phyloP scores from a whole-genome alignment of 257 asterid species.

The Euphrasia confusa region DNA sequence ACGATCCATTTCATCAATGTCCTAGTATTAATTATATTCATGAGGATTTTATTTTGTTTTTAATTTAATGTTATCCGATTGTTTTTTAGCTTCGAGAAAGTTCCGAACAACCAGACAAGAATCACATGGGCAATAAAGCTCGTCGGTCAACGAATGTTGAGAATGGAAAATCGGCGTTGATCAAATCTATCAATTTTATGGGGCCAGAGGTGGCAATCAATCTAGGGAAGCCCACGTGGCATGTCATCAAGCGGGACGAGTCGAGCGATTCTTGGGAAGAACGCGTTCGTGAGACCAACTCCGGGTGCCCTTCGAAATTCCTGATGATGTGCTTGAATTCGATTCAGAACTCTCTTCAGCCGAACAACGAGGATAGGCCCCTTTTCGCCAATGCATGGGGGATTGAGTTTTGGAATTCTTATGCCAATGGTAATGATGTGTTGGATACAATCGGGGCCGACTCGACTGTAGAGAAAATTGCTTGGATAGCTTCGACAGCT shows the following conservation, averaged over 20 bases:
- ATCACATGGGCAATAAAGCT: constrained; percentile 23
- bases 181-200: constrained; percentile 22
- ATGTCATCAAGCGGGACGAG: constrained; percentile 23
- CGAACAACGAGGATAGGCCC: constrained; percentile 38
- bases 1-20: too few species aligned
- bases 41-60: background rate
- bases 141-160: background rate
- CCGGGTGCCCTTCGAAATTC: constrained; percentile 62
- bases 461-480: constrained; percentile 49
- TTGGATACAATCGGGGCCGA: constrained; percentile 41
- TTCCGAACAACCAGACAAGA: constrained; percentile 27
- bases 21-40: background rate
- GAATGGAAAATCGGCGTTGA: constrained; percentile 11
- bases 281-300: constrained; percentile 22
- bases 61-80: background rate
- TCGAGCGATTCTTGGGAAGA: constrained; percentile 22
- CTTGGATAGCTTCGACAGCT: constrained; percentile 73
- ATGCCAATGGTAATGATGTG: constrained; percentile 49
- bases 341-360: constrained; percentile 42
- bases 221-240: constrained; percentile 30
- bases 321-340: constrained; percentile 47
- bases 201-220: constrained; percentile 31
- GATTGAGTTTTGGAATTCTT: constrained; percentile 61
- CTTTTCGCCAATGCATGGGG: constrained; percentile 66
- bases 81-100: background rate